Base-by-base conservation (phyloP, 352 stramenopile genomes). In the Globisporangium cederbergense region DNA sequence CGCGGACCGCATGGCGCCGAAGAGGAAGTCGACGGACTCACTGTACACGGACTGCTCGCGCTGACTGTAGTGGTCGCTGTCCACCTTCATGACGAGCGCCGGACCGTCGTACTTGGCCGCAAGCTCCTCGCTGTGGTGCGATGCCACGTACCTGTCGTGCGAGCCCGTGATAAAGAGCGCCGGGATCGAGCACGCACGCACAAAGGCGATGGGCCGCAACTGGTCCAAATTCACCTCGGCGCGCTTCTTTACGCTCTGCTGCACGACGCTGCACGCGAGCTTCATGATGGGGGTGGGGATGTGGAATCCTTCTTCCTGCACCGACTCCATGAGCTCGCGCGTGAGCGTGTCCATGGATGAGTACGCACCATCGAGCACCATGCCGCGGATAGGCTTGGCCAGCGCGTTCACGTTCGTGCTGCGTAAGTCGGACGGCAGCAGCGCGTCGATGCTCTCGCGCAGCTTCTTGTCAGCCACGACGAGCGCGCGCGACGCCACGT, bases 331-430 rank as follows among this genome's bases (percentile, higher is more conserved):
- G 32, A 93, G 54, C 28, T 89, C 84, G 28, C 88, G 77, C 18
- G 75, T 90, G 32, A 91, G 68, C 57, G 83, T 74, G 25, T 75
- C 70, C 80, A 93, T 91, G 40, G 74, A 83, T 28, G 83, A 75
- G 65, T 93, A 93, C 0, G 76, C 85, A 49, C 82, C 82, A 63
- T 95, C 86, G 42, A 93, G 72, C 32, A 93, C 75, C 58, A 95
- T 68, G 46, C 76, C 84, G 25, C 76, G 75, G 60, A 95, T 92
- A 18, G 78, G 84, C 56, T 92, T 92, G 38, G 70, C 45, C 11
- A 81, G 49, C n/a, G 71, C 60, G 9, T 71, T 65, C 4, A 76
- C 64, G 28, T 85, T 76, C n/a, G 67, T 60, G 7, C 71, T 59
- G 7, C 81, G 81, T 45, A 95, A 68, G 13, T 71, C 70, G 42